phyloP scores from a whole-genome alignment of 768 basidiomycete species.

The Lanmaoa rubissima region DNA sequence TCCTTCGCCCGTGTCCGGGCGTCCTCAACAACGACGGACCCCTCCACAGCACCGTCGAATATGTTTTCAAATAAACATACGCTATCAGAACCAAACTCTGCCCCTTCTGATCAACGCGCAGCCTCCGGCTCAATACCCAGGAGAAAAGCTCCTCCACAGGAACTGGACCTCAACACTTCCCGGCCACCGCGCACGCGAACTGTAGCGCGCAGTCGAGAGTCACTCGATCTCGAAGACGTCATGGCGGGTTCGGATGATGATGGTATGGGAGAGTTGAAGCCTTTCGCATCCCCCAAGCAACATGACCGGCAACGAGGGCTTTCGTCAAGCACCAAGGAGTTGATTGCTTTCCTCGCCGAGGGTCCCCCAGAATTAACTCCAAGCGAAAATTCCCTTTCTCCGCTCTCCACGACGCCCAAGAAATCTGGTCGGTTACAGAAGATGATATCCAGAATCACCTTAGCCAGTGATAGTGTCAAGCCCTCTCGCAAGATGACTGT shows the following conservation, averaged over 20 bases:
- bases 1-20: conserved; percentile 27
- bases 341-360: conserved; percentile 58
- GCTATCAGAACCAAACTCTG: conserved; percentile 29
- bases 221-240: conserved; percentile 71
- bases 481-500: conserved; percentile 35
- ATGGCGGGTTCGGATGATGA: conserved; percentile 72
- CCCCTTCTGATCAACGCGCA: conserved; percentile 27
- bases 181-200: conserved; percentile 40
- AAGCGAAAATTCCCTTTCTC: conserved; percentile 43
- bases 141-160: conserved; percentile 27
- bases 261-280: conserved; percentile 27
- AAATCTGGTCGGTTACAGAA: conserved; percentile 68
- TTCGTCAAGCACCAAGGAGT: conserved; percentile 46
- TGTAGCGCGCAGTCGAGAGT: conserved; percentile 58
- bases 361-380: conserved; percentile 47
- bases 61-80: conserved; percentile 29
- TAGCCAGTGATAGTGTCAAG: conserved; percentile 36
- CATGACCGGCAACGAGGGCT: conserved; percentile 34
- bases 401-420: conserved; percentile 30
- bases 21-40: conserved; percentile 36
- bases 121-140: conserved; percentile 21
- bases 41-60: conserved; percentile 13
- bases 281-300: conserved; percentile 42
- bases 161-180: conserved; percentile 27
- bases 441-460: conserved; percentile 78